Percentiles rank a stretch among this genome's conserved stretches.
phyloP scores from a whole-genome alignment of 805 yeast genomes.

The Saturnispora bothae region DNA sequence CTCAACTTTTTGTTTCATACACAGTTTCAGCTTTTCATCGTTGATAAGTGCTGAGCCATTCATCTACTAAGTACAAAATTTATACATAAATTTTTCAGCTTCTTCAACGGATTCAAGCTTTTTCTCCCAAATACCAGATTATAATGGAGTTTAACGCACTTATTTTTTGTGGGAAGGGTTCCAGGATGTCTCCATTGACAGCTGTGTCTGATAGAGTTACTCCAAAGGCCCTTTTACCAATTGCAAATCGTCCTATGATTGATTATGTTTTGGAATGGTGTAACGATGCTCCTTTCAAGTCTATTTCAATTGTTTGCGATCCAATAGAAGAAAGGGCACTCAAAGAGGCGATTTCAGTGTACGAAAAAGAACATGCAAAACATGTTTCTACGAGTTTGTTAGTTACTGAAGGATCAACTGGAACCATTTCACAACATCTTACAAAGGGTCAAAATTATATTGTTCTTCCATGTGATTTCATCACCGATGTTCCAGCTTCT shows the following conservation, averaged over 20 bases:
- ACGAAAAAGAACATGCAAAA: constrained; percentile 14
- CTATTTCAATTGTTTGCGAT: constrained; percentile 50
- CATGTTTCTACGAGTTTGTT: not conserved
- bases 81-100: no score
- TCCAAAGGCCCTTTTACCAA: constrained; percentile 79
- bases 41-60: no score
- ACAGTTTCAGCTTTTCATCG: no score
- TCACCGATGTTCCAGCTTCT: constrained; percentile 88
- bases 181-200: constrained; percentile 61
- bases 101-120: no score
- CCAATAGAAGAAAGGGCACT: constrained; percentile 38
- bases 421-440: not conserved
- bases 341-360: constrained; percentile 37
- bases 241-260: constrained; percentile 84
- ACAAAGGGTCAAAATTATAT: constrained; percentile 40
- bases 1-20: no score
- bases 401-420: not conserved
- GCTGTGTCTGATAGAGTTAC: constrained; percentile 49
- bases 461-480: constrained; percentile 87
- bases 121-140: no score
- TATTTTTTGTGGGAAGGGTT: constrained; percentile 81
- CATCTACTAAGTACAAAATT: no score
- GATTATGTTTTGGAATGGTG: constrained; percentile 90
- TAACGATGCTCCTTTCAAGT: constrained; percentile 68
- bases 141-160: constrained; percentile 88